phyloP scores from a whole-genome alignment of 1,284 basidiomycete genomes.

The Cryptococcus depauperatus region DNA sequence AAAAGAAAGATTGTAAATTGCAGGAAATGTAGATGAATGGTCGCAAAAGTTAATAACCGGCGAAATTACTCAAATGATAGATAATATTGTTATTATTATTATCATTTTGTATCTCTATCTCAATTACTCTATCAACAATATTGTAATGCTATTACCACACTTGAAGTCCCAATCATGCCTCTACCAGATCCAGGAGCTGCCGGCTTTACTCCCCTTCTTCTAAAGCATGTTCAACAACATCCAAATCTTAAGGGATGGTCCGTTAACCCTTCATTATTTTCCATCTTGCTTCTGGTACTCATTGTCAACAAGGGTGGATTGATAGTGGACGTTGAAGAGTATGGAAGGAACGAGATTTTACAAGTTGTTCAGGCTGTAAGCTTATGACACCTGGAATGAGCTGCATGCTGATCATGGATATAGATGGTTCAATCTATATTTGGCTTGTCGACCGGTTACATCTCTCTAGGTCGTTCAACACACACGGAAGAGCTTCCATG shows the following conservation, averaged over 20 bases:
- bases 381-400: neutral
- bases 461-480: constrained; percentile 10
- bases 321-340: constrained; percentile 25
- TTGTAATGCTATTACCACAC: no score
- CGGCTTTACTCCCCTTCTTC: constrained; percentile 15
- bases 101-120: no score
- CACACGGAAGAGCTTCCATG: constrained; percentile 4
- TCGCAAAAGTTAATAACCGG: no score
- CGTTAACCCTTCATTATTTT: constrained; percentile 25
- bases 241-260: constrained; percentile 17
- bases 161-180: no score
- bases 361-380: constrained; percentile 8
- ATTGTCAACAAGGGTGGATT: constrained; percentile 30
- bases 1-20: no score
- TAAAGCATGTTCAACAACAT: constrained; percentile 11
- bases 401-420: constrained; percentile 19
- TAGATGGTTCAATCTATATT: constrained; percentile 26
- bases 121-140: no score
- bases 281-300: constrained; percentile 27
- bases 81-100: no score
- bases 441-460: constrained; percentile 15
- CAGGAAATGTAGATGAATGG: no score
- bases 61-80: no score
- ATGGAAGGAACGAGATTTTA: constrained; percentile 3
- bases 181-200: constrained; percentile 12